Conservation (phyloP, 257 asterid genomes). For the Penstemon newberryi region DNA sequence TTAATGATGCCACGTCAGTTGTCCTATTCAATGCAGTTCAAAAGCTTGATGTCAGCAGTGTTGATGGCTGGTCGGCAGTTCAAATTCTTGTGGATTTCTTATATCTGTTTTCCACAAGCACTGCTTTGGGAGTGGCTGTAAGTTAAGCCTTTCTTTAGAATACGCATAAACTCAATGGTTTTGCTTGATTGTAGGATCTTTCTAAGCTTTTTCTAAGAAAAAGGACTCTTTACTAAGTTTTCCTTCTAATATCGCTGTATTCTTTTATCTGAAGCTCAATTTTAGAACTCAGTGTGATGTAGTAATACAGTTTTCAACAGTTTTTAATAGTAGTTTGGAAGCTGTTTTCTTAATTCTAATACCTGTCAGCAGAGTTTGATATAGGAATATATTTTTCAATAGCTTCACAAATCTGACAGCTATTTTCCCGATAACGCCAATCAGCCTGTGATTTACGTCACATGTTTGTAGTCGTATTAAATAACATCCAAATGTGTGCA, state of each 20-base stretch:
- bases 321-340: not conserved
- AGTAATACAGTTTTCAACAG: not conserved
- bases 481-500: too few species aligned
- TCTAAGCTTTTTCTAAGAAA: too few species aligned
- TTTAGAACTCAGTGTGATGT: not conserved
- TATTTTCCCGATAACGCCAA: too few species aligned
- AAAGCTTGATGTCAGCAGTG: slow-evolving; percentile 63
- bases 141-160: slow-evolving; percentile 27
- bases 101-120: slow-evolving; percentile 88
- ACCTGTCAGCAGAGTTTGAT: not conserved
- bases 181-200: not conserved
- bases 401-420: too few species aligned
- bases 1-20: slow-evolving; percentile 95
- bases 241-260: not conserved
- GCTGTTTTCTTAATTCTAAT: not conserved
- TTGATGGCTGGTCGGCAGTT: slow-evolving; percentile 69
- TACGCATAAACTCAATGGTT: not conserved
- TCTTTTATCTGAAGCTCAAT: slow-evolving; percentile 7
- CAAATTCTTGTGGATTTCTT: slow-evolving; percentile 59
- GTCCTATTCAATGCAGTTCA: slow-evolving; percentile 91
- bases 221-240: not conserved
- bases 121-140: slow-evolving; percentile 82
- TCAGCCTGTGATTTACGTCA: too few species aligned
- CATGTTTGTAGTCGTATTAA: too few species aligned
- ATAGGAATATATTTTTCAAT: too few species aligned